These are phyloP conservation scores for Cystobasidiopsis lactophilus DNA, from an alignment of 768 basidiomycete genomes.

Conservation along the genomic window DNA sequence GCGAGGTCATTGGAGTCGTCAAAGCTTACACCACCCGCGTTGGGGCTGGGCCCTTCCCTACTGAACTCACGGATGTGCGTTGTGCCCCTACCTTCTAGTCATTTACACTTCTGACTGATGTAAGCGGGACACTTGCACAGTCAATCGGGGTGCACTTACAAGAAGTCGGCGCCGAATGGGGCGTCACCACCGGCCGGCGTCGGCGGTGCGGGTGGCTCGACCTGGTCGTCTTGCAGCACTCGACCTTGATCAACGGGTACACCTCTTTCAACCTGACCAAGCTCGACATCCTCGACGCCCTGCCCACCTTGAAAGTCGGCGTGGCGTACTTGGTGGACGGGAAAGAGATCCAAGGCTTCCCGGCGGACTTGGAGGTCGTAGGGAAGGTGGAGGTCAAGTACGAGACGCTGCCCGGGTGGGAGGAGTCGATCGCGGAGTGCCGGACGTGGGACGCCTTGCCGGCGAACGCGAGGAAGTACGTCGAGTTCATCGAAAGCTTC, in stretches of 20 bases:
- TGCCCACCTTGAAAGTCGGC: constrained; percentile 70
- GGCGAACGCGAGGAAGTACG: constrained; percentile 59
- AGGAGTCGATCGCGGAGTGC: constrained; percentile 43
- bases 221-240: constrained; percentile 80
- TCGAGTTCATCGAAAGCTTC: constrained; percentile 62
- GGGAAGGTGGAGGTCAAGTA: constrained; percentile 57
- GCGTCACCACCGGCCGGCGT: constrained; percentile 74
- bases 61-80: constrained; percentile 78
- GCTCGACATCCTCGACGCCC: constrained; percentile 67
- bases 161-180: constrained; percentile 79
- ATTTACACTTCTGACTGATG: neutral
- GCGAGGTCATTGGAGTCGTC: constrained; percentile 72
- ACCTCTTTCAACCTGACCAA: constrained; percentile 85
- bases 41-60: constrained; percentile 95
- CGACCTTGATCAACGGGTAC: constrained; percentile 85
- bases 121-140: constrained; percentile 32
- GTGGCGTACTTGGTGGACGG: constrained; percentile 59
- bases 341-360: constrained; percentile 59
- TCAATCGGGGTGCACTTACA: constrained; percentile 70
- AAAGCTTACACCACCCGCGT: constrained; percentile 98
- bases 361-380: constrained; percentile 69
- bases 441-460: constrained; percentile 54
- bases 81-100: too few relatives aligned
- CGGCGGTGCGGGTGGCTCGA: constrained; percentile 96
- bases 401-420: constrained; percentile 77